Conservation (phyloP, 345 rosid species). For the Boechera divaricarpa region DNA sequence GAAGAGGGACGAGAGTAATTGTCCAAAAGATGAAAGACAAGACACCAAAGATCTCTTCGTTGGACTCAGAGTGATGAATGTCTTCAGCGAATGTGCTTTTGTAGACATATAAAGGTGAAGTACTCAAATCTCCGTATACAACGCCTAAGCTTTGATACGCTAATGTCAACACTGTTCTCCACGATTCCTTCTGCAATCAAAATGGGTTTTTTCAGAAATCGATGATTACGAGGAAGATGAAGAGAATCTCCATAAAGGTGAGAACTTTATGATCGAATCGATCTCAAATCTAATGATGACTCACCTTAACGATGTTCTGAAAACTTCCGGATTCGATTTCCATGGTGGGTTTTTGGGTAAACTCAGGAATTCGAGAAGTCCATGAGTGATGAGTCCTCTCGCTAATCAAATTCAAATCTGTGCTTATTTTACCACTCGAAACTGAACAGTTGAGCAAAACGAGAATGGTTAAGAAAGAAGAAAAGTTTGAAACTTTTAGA, state of each 20-base stretch:
- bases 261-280: slow-evolving; percentile 11
- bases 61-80: slow-evolving; percentile 71
- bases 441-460: slow-evolving; percentile 32
- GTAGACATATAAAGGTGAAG: slow-evolving; percentile 83
- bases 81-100: slow-evolving; percentile 83
- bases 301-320: slow-evolving; percentile 60
- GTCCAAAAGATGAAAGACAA: slow-evolving; percentile 94
- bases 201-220: slow-evolving; percentile 11
- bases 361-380: slow-evolving; percentile 41
- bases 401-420: slow-evolving; percentile 5
- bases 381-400: slow-evolving; percentile 36
- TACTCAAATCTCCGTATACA: slow-evolving; percentile 95
- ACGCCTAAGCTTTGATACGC: slow-evolving; percentile 91
- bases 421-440: slow-evolving; percentile 6
- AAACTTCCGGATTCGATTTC: slow-evolving; percentile 62
- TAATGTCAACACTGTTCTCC: slow-evolving; percentile 80
- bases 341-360: slow-evolving; percentile 47
- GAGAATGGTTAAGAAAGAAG: slow-evolving; percentile 44
- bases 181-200: slow-evolving; percentile 71
- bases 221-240: slow-evolving; percentile 29
- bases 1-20: slow-evolving; percentile 77
- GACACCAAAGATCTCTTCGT: slow-evolving; percentile 92
- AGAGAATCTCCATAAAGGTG: background rate
- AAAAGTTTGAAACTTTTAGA: background rate
- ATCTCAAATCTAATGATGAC: slow-evolving; percentile 30